These are phyloP conservation scores for Xylogone sp. DNA, from an alignment of 2,329 filamentous ascomycete species.

Conservation along the genomic window DNA sequence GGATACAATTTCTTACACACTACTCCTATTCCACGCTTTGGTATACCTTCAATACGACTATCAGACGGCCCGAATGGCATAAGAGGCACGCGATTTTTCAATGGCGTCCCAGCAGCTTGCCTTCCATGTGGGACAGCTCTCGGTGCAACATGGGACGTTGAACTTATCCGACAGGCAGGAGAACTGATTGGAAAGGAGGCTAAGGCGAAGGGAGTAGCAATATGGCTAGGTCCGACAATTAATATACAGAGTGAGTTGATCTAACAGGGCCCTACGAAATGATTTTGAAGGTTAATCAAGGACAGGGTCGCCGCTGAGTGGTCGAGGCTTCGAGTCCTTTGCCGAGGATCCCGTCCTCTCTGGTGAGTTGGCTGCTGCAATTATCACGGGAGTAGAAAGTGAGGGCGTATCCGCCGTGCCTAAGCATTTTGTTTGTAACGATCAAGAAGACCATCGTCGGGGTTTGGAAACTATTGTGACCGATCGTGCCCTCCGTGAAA, in stretches of 20 bases:
- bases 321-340: constrained; percentile 45
- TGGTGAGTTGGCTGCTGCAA: constrained; percentile 38
- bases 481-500: constrained; percentile 36
- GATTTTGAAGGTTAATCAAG: neutral
- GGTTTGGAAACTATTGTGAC: constrained; percentile 32
- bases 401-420: constrained; percentile 39
- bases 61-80: constrained; percentile 32
- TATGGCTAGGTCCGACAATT: constrained; percentile 64
- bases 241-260: constrained; percentile 37
- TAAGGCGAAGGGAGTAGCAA: constrained; percentile 64
- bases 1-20: constrained; percentile 31
- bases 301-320: constrained; percentile 39
- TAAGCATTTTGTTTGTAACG: constrained; percentile 45
- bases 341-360: constrained; percentile 44
- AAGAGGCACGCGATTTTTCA: constrained; percentile 28
- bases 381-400: constrained; percentile 41
- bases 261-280: neutral
- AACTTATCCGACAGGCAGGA: constrained; percentile 59
- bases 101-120: constrained; percentile 40
- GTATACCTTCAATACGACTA: constrained; percentile 28
- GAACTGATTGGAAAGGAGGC: constrained; percentile 64
- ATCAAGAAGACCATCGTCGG: constrained; percentile 35
- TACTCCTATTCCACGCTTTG: constrained; percentile 21
- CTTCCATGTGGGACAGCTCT: constrained; percentile 40
- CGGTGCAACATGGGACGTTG: constrained; percentile 64